Conservation (phyloP, 768 basidiomycete genomes). For the Trametes maxima region DNA sequence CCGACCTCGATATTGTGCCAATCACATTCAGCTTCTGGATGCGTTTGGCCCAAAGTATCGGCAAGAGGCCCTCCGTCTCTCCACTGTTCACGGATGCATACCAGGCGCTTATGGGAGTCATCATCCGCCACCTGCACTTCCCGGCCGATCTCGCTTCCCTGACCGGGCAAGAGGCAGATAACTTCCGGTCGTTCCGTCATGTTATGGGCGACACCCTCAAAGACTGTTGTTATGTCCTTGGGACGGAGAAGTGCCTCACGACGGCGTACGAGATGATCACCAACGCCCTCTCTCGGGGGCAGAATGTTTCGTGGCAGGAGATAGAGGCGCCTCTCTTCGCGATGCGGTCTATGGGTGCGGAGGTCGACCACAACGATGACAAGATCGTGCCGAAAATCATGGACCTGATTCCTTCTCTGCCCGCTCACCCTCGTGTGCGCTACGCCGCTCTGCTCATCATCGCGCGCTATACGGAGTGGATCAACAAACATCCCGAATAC, state of each 20-base stretch:
- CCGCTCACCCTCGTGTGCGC: slow-evolving; percentile 86
- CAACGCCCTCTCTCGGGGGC: slow-evolving; percentile 62
- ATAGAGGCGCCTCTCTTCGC: slow-evolving; percentile 97
- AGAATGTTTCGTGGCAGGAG: slow-evolving; percentile 86
- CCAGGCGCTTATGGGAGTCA: slow-evolving; percentile 77
- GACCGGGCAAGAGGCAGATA: slow-evolving; percentile 84
- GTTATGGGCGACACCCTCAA: slow-evolving; percentile 99
- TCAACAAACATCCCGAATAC: slow-evolving; percentile 84
- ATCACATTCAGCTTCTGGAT: slow-evolving; percentile 99
- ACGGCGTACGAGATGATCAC: slow-evolving; percentile 83
- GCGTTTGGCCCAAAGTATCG: slow-evolving; percentile 88
- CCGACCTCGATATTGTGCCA: slow-evolving; percentile 92
- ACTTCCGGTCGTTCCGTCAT: slow-evolving; percentile 94
- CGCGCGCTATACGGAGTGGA: slow-evolving; percentile 97
- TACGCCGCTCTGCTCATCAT: slow-evolving; percentile 96
- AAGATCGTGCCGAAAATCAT: slow-evolving; percentile 94
- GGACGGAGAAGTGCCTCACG: slow-evolving; percentile 80
- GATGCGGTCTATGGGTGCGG: slow-evolving; percentile 97
- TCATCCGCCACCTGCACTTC: slow-evolving; percentile 91
- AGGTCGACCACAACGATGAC: slow-evolving; percentile 82
- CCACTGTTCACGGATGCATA: slow-evolving; percentile 85
- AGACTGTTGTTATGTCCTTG: slow-evolving; percentile 94
- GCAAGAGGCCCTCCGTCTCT: slow-evolving; percentile 70
- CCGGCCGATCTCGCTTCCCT: slow-evolving; percentile 69
- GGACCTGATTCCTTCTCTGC: slow-evolving; percentile 89